Base-by-base conservation (phyloP, 345 rosid species). In the Microthlaspi erraticum region DNA sequence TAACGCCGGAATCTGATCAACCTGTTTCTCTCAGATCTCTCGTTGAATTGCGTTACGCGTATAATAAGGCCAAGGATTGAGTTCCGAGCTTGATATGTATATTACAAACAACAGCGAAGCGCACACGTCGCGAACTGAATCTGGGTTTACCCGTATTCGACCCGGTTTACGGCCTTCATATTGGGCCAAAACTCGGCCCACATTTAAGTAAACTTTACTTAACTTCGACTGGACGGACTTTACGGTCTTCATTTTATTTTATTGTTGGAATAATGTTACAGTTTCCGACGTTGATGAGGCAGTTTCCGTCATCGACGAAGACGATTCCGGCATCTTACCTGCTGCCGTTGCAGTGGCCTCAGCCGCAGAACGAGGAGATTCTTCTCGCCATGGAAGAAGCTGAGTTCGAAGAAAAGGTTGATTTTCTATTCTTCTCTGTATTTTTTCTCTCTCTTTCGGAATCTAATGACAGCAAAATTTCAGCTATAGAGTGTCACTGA, bases 341-440 rank as follows among this genome's bases (percentile, higher is more conserved):
- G 75, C 79, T 91, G 4, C 91, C 96, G 3, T 77, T 88, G 10
- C 91, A 87, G 54, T 89, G 91, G 83, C 87, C 95, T 1, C 93
- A 86, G 48, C 83, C 88, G 12, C 96, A 84, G 18, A 86, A 61
- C 68, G 93, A 88, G 18, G 99, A 94, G 81, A 77, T 89, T 13
- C 84, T 89, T 55, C 96, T 91, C 32, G 85, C 96, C 70, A 84
- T 91, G 96, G 94, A 93, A 70, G 97, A 91, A 80, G 80, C 95
- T 59, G 89, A 82, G 36, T 86, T 79, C 78, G 92, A 91, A 60
- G 97, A 85, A 31, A 88, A 84, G 87, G 95, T 91, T 61, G 12
- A 62, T 37, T 17, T 10, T 33, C 20, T n/a, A n/a, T n/a, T 33
- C 45, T 39, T 13, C 12, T 19, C 31, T 31, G 29, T 34, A 11